Percentiles rank a stretch among this genome's conserved stretches.
Conservation (phyloP, 495 filamentous ascomycete species). For the Aspergillus funiculosus region DNA sequence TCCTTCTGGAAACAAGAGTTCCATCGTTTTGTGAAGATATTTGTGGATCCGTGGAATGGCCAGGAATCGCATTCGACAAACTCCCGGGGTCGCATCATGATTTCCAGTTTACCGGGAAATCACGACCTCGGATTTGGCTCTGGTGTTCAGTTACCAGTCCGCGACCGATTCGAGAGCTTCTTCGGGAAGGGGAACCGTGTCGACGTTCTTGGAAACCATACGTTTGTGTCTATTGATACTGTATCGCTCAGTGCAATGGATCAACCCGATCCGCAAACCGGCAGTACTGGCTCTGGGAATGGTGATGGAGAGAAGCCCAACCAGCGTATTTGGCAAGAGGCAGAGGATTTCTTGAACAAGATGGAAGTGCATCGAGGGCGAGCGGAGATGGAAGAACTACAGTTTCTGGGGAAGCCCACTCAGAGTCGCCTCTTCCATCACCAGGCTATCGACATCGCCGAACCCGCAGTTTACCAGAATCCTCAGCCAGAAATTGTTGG, state of each 20-base stretch:
- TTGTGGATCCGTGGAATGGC: conserved; percentile 57
- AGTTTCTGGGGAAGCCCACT: conserved; percentile 34
- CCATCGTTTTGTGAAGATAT: conserved; percentile 70
- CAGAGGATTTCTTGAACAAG: conserved; percentile 67
- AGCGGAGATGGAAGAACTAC: conserved; percentile 38
- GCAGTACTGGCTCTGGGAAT: conserved; percentile 33
- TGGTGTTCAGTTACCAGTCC: conserved; percentile 70
- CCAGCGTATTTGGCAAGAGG: conserved; percentile 67
- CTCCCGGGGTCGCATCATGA: conserved; percentile 53
- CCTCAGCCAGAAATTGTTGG: conserved; percentile 30
- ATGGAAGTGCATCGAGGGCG: conserved; percentile 44
- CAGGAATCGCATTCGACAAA: conserved; percentile 34
- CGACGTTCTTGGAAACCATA: conserved; percentile 90
- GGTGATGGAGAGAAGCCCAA: conserved; percentile 36
- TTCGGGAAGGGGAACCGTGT: conserved; percentile 87
- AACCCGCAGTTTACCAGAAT: conserved; percentile 24
- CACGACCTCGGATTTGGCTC: conserved; percentile 94
- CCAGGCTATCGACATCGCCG: conserved; percentile 26
- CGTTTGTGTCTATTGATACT: conserved; percentile 84
- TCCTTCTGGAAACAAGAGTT: conserved; percentile 82
- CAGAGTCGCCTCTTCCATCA: conserved; percentile 48
- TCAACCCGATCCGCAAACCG: conserved; percentile 44
- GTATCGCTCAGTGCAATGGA: conserved; percentile 75
- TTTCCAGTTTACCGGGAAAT: conserved; percentile 84
- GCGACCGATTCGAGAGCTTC: conserved; percentile 76